Conservation (phyloP, 371 early-diverging fungal species). For the Mortierella sp. region DNA sequence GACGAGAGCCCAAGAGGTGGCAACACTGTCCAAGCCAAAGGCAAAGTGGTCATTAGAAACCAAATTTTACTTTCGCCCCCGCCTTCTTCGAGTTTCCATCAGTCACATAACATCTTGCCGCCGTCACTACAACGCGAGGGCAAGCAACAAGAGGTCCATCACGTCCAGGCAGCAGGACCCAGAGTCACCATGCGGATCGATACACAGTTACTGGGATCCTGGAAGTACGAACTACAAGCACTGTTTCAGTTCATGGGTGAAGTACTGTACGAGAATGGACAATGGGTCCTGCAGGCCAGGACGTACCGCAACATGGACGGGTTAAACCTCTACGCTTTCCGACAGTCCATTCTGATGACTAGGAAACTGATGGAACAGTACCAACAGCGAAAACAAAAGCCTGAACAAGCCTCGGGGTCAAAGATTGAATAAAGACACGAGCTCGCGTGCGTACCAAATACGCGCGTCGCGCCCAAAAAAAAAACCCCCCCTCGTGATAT, state of each 20-base stretch:
- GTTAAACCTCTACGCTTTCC: constrained; percentile 34
- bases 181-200: constrained; percentile 26
- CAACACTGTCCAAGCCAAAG: too few species aligned
- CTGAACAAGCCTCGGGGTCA: not conserved
- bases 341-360: constrained; percentile 26
- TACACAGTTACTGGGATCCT: constrained; percentile 12
- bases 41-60: too few species aligned
- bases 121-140: not conserved
- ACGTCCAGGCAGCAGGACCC: constrained; percentile 1
- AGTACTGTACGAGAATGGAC: constrained; percentile 15
- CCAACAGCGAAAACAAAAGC: not conserved
- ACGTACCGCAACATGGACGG: constrained; percentile 41
- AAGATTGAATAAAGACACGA: too few species aligned
- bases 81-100: not conserved
- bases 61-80: too few species aligned
- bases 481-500: too few species aligned
- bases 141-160: not conserved
- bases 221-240: constrained; percentile 8
- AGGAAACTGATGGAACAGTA: constrained; percentile 6
- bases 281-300: constrained; percentile 38
- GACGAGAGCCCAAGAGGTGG: too few species aligned
- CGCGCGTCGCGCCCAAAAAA: too few species aligned
- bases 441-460: too few species aligned
- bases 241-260: constrained; percentile 40
- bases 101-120: not conserved